phyloP scores from a whole-genome alignment of 345 rosid species.

The Murraya paniculata region DNA sequence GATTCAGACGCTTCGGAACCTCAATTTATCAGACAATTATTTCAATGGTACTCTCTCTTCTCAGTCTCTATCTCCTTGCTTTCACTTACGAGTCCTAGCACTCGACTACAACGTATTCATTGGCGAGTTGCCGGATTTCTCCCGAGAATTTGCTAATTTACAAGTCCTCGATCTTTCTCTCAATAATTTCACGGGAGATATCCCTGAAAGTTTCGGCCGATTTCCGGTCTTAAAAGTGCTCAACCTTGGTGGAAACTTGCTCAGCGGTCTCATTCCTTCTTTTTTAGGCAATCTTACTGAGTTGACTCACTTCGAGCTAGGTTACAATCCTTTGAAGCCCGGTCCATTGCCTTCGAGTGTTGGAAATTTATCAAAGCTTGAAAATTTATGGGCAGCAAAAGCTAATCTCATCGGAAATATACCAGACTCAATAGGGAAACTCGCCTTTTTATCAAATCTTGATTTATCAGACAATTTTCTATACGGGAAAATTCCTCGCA shows the following conservation, averaged over 20 bases:
- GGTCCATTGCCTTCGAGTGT: constrained; percentile 45
- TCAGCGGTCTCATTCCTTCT: constrained; percentile 48
- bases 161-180: constrained; percentile 41
- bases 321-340: constrained; percentile 37
- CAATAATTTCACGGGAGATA: constrained; percentile 49
- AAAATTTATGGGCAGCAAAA: constrained; percentile 24
- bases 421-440: constrained; percentile 49
- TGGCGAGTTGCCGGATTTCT: constrained; percentile 58
- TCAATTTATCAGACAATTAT: constrained; percentile 37
- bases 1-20: constrained; percentile 49
- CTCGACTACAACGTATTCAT: constrained; percentile 38
- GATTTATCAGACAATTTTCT: constrained; percentile 48
- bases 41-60: constrained; percentile 43
- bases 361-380: constrained; percentile 53
- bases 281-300: constrained; percentile 47
- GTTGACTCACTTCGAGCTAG: constrained; percentile 42
- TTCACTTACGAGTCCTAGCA: constrained; percentile 33
- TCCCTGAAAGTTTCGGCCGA: constrained; percentile 52
- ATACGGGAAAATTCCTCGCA: constrained; percentile 49
- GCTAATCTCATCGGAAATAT: constrained; percentile 51
- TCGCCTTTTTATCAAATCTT: constrained; percentile 37
- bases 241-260: constrained; percentile 25
- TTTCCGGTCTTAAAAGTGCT: constrained; percentile 37
- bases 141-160: constrained; percentile 28
- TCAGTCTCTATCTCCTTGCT: constrained; percentile 47